phyloP scores from a whole-genome alignment of 2,329 filamentous ascomycete genomes.

The Fusarium haematococcum region DNA sequence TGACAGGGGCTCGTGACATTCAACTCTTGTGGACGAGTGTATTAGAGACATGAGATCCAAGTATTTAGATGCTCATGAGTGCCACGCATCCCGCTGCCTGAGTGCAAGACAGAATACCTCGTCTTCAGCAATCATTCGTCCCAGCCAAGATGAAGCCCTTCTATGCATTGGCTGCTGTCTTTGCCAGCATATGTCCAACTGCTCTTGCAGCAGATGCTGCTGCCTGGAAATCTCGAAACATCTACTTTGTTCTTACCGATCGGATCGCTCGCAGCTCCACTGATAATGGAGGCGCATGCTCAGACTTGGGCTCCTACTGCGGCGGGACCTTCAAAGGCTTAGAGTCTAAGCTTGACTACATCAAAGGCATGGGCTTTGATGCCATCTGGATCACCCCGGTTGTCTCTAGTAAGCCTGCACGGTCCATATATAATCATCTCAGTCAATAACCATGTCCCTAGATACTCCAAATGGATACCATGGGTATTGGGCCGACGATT shows the following conservation, averaged over 20 bases:
- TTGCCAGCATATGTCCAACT: conserved; percentile 12
- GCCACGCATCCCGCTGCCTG: not conserved
- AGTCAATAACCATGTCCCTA: not conserved
- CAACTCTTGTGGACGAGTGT: not conserved
- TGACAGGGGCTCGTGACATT: not conserved
- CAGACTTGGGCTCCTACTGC: conserved; percentile 63
- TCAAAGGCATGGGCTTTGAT: conserved; percentile 70
- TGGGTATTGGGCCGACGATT: conserved; percentile 35
- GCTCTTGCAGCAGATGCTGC: conserved; percentile 47
- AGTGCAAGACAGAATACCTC: not conserved
- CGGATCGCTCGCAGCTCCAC: conserved; percentile 61
- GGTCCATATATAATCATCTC: not conserved
- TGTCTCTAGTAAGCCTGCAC: conserved; percentile 54
- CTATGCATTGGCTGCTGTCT: conserved; percentile 10
- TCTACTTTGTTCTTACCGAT: conserved; percentile 70
- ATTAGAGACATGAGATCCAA: not conserved
- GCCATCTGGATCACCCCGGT: conserved; percentile 71
- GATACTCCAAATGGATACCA: conserved; percentile 32
- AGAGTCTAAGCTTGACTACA: conserved; percentile 70
- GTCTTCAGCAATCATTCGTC: not conserved
- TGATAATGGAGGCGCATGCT: conserved; percentile 59
- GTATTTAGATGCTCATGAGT: not conserved
- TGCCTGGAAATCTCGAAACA: conserved; percentile 65
- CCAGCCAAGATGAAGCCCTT: conserved; percentile 21
- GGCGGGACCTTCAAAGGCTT: conserved; percentile 71